phyloP scores from a whole-genome alignment of 345 rosid species.

The Pistacia integerrima region DNA sequence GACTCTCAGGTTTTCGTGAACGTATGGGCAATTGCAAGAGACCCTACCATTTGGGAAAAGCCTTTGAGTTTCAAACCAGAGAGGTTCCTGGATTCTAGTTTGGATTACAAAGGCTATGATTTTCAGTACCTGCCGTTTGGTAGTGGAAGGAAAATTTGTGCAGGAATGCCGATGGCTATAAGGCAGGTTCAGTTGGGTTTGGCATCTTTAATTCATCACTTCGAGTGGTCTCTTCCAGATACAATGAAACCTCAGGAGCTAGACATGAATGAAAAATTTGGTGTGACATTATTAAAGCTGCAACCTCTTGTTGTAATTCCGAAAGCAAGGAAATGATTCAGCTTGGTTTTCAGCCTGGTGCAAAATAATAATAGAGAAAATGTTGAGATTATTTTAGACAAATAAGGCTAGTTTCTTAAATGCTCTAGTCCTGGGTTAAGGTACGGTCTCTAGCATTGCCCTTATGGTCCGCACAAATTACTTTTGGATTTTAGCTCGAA shows the following conservation, averaged over 20 bases:
- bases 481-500: too few relatives aligned
- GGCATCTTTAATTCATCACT: slow-evolving; percentile 6
- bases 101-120: slow-evolving; percentile 30
- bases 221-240: slow-evolving; percentile 21
- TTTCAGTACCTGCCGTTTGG: slow-evolving; percentile 44
- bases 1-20: slow-evolving; percentile 27
- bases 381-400: too few relatives aligned
- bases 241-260: not conserved
- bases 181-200: slow-evolving; percentile 11
- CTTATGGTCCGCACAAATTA: too few relatives aligned
- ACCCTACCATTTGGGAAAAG: slow-evolving; percentile 25
- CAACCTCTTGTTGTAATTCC: slow-evolving; percentile 16
- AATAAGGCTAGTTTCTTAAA: too few relatives aligned
- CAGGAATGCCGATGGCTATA: slow-evolving; percentile 26
- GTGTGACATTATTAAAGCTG: slow-evolving; percentile 7
- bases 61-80: slow-evolving; percentile 28
- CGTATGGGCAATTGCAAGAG: slow-evolving; percentile 33
- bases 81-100: slow-evolving; percentile 19
- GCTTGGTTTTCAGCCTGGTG: too few relatives aligned
- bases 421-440: too few relatives aligned
- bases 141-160: slow-evolving; percentile 40
- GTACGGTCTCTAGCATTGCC: too few relatives aligned
- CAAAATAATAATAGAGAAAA: too few relatives aligned
- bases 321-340: not conserved
- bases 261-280: slow-evolving; percentile 20